Base-by-base conservation (phyloP, 2,329 filamentous ascomycete genomes). In the Ceratocystis ficicola region DNA sequence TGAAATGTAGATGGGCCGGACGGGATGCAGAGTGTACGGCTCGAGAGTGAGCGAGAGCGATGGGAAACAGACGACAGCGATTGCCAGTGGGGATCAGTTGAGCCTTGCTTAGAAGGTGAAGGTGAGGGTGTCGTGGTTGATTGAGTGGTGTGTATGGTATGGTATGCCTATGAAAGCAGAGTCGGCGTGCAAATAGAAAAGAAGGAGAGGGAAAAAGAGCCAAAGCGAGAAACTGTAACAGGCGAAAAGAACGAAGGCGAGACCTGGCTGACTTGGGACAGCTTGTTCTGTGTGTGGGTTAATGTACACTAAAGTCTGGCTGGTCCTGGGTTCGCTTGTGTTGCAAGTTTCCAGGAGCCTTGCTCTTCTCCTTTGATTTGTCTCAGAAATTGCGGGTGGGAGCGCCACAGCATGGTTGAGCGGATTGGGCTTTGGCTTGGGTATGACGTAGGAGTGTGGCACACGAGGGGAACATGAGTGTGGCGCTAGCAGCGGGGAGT, bases 321-420 rank as follows among this genome's bases (percentile, higher is more conserved):
- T 10, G 20, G 28, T 17, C 12, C 52, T 32, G 52, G 52, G 30
- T 59, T 59, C 52, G 52, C 52, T 59, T 59, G 52, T 59, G 52
- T 59, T 30, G 52, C 52, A 59, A 30, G 52, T 59, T 36, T 59
- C 52, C 52, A 32, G 22, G 22, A 59, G 52, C 52, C 52, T 44
- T 62, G 32, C 46, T 41, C 36, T 5, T 62, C 59, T 62, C 36
- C 59, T 59, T 17, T 36, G 52, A 59, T 59, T 63, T 63, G 62
- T 63, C 62, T 63, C 62, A 63, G 62, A 30, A 44, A 22, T 32
- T 15, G 15, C 8, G 12, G 20, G 8, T 25, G n/a, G 20, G 52
- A 8, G 52, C 62, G 62, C 62, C 62, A 63, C 62, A 55, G n/a
- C 36, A 41, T 1, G 36, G 44, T 48, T 32, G n/a, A 12, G 28